A percentile compares a stretch with the other conserved stretches of the same genome.
Conservation (phyloP, 257 asterid species). For the Henckelia pumila region DNA sequence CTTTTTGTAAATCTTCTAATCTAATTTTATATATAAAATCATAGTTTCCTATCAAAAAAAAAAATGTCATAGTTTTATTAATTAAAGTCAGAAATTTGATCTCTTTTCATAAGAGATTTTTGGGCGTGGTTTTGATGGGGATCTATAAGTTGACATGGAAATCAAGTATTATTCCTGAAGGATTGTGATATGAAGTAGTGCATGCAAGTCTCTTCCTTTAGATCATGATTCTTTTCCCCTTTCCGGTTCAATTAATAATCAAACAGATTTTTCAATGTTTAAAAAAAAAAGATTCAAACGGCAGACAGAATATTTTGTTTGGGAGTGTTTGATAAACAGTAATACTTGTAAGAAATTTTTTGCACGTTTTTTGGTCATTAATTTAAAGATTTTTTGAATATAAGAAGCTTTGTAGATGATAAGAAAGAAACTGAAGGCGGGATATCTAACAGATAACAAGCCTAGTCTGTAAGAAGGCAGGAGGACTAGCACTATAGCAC, state of each 20-base stretch:
- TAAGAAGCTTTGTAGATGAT: background rate
- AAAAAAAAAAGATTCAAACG: background rate
- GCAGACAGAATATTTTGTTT: background rate
- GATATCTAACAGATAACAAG: background rate
- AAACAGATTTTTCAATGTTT: too few species aligned
- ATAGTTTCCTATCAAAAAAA: too few species aligned
- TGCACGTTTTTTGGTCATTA: background rate
- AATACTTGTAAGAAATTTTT: background rate
- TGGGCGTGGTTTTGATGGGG: background rate
- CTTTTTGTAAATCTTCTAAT: too few species aligned
- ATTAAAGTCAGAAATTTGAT: background rate
- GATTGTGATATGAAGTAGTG: background rate
- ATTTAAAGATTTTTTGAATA: too few species aligned
- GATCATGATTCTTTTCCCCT: too few species aligned
- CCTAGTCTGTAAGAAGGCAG: background rate
- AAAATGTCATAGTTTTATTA: too few species aligned
- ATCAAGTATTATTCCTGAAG: background rate
- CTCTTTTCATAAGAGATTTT: background rate
- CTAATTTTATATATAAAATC: too few species aligned
- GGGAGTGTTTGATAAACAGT: background rate
- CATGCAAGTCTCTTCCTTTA: background rate
- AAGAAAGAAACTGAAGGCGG: background rate
- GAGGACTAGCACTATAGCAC: background rate
- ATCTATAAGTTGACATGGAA: background rate
- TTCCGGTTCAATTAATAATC: too few species aligned